Evolutionary conservation across 768 basidiomycete species (phyloP).

Genomic region (Suillus plorans): DNA sequence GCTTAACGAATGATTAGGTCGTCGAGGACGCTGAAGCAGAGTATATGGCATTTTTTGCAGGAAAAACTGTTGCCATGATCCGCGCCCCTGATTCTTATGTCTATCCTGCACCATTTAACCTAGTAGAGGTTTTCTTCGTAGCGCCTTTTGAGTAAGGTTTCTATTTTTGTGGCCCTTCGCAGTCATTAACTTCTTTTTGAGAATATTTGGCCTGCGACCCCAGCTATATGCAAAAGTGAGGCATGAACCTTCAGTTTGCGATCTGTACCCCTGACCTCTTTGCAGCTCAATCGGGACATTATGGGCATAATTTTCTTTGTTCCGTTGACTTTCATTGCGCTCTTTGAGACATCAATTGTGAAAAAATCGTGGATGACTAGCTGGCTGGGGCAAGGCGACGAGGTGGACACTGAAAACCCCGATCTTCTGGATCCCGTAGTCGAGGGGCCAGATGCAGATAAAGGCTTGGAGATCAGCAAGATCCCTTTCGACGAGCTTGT

Average conservation of each 20-base stretch:
- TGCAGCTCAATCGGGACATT: conserved; percentile 69
- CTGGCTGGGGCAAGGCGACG: conserved; percentile 63
- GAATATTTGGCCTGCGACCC: conserved; percentile 44
- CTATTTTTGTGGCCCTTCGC: neutral
- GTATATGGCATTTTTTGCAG: conserved; percentile 88
- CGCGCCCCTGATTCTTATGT: conserved; percentile 78
- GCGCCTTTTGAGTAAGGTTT: conserved; percentile 81
- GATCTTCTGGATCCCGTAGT: conserved; percentile 59
- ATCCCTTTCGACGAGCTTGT: conserved; percentile 70
- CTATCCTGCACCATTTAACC: conserved; percentile 92
- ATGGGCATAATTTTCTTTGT: conserved; percentile 84
- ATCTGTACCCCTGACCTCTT: conserved; percentile 7
- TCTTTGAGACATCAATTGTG: conserved; percentile 64
- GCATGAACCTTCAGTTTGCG: neutral
- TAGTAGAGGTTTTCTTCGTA: conserved; percentile 77
- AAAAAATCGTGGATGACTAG: conserved; percentile 64
- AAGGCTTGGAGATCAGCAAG: conserved; percentile 65
- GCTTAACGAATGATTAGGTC: conserved; percentile 44
- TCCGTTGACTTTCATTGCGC: conserved; percentile 70
- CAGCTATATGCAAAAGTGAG: conserved; percentile 60
- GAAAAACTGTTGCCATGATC: conserved; percentile 83
- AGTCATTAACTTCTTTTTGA: conserved; percentile 21
- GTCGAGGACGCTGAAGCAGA: conserved; percentile 85
- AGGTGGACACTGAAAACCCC: conserved; percentile 56
- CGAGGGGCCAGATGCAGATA: conserved; percentile 50